Conservation (phyloP, 2,329 filamentous ascomycete genomes). For the Aureobasidium sp. region DNA sequence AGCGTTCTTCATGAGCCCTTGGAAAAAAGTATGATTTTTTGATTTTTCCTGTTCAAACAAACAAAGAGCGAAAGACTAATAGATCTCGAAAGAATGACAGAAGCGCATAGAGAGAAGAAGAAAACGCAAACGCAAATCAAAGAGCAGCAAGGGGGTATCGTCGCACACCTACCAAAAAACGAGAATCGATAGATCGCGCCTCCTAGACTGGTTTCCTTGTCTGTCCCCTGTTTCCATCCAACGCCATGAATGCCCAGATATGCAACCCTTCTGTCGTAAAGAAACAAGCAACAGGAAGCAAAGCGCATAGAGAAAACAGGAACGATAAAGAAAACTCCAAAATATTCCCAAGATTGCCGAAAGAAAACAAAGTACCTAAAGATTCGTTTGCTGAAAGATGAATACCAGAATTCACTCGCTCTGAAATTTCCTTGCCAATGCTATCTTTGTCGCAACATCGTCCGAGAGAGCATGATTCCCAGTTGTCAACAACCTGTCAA, state of each 20-base stretch:
- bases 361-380: not conserved
- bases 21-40: constrained; percentile 15
- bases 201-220: not conserved
- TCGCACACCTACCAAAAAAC: constrained; percentile 12
- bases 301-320: not conserved
- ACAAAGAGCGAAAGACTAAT: not conserved
- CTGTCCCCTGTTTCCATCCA: not conserved
- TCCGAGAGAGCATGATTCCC: not conserved
- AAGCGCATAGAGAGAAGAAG: not conserved
- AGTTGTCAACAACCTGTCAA: not conserved
- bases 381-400: not conserved
- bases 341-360: not conserved
- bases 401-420: not conserved
- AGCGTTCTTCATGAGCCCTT: not conserved
- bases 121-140: not conserved
- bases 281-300: not conserved
- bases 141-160: constrained; percentile 12
- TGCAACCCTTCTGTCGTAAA: not conserved
- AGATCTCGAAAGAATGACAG: not conserved
- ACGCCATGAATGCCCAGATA: constrained; percentile 3
- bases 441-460: not conserved
- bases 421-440: not conserved
- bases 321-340: not conserved
- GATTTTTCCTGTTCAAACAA: constrained; percentile 2
- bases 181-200: constrained; percentile 10